Percentiles rank a stretch among this genome's conserved stretches.
Conservation (phyloP, 345 rosid species). For the Eucalyptus shirleyi region DNA sequence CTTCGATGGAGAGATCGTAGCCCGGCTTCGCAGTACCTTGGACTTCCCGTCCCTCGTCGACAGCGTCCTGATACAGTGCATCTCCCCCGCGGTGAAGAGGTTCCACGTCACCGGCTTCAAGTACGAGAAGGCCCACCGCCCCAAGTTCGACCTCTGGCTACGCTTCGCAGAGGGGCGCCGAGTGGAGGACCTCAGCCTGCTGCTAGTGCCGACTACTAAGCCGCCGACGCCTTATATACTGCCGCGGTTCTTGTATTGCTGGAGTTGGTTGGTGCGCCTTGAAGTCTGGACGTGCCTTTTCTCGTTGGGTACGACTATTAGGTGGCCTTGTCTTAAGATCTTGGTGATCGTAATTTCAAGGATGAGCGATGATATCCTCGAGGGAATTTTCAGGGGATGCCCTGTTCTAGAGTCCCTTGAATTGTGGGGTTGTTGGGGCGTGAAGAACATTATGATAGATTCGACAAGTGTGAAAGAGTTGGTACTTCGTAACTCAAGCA, state of each 20-base stretch:
- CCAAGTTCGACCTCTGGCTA: neutral
- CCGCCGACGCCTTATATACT: too few relatives aligned
- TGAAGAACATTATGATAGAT: neutral
- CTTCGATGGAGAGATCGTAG: accelerated
- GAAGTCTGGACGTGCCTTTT: neutral
- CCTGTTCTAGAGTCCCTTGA: neutral
- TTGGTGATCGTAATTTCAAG: neutral
- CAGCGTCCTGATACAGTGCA: too few relatives aligned
- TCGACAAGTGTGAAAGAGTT: neutral
- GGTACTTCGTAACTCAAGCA: accelerated
- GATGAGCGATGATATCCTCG: neutral
- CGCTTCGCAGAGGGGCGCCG: neutral
- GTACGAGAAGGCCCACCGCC: neutral
- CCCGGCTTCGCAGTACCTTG: too few relatives aligned
- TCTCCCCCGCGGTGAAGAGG: too few relatives aligned
- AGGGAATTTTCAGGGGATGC: neutral
- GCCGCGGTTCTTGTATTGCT: too few relatives aligned
- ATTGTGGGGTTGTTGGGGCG: neutral
- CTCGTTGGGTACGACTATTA: neutral
- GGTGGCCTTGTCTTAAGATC: neutral
- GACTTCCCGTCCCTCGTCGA: too few relatives aligned
- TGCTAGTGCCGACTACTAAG: accelerated
- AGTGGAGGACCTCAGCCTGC: neutral
- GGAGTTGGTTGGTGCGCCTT: neutral
- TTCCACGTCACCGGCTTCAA: too few relatives aligned